These are phyloP conservation scores for Ilyonectria sp. DNA, from an alignment of 2,329 filamentous ascomycete species.

Conservation along the genomic window DNA sequence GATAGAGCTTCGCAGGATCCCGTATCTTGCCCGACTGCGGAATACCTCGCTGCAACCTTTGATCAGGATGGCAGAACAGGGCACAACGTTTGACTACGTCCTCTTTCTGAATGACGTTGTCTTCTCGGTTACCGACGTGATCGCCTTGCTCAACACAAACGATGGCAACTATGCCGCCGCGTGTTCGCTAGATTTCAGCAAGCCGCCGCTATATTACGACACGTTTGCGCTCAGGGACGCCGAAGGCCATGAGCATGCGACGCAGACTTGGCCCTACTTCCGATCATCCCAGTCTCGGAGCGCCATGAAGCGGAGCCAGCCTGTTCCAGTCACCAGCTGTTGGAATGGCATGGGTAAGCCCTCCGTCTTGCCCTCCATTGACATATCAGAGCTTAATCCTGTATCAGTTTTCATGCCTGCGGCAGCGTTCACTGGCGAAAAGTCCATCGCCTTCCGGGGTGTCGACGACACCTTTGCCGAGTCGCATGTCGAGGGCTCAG, in stretches of 20 bases:
- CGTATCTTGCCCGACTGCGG: constrained; percentile 75
- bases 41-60: constrained; percentile 75
- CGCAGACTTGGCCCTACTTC: constrained; percentile 72
- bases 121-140: constrained; percentile 69
- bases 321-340: too few relatives aligned
- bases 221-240: constrained; percentile 72
- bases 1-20: constrained; percentile 74
- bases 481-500: too few relatives aligned
- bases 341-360: too few relatives aligned
- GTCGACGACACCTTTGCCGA: too few relatives aligned
- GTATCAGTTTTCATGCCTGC: too few relatives aligned
- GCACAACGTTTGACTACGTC: constrained; percentile 67
- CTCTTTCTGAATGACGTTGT: constrained; percentile 75
- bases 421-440: too few relatives aligned
- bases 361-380: too few relatives aligned
- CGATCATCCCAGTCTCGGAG: too few relatives aligned
- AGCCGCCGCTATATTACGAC: constrained; percentile 69
- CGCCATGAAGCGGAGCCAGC: too few relatives aligned
- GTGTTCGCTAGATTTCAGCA: constrained; percentile 71
- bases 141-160: constrained; percentile 68
- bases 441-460: too few relatives aligned
- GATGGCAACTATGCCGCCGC: constrained; percentile 71
- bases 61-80: constrained; percentile 61
- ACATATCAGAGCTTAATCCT: too few relatives aligned
- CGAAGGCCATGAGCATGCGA: constrained; percentile 63